Evolutionary conservation across 805 yeast species (phyloP).

Genomic region (Hermanozyma aechmeae): DNA sequence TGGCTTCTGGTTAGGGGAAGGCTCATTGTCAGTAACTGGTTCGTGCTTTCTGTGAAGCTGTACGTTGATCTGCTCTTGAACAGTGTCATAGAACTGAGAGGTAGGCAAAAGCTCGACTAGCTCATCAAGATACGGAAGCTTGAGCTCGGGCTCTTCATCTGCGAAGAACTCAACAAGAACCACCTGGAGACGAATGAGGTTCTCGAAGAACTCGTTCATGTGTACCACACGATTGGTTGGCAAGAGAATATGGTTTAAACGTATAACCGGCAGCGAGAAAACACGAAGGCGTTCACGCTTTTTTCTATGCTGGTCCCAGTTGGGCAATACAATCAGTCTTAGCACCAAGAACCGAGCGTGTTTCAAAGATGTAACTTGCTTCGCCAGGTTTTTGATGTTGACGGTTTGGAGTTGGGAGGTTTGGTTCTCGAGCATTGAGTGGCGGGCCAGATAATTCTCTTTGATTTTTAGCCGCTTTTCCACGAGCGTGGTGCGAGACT

Average conservation of each 20-base stretch:
- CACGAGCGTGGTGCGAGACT: no score
- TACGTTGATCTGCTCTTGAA: conserved; percentile 23
- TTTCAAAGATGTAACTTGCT: conserved; percentile 3
- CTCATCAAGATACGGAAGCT: conserved; percentile 12
- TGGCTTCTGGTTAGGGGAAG: no score
- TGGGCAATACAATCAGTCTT: conserved; percentile 15
- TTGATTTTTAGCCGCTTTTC: conserved; percentile 2
- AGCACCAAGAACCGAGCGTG: conserved; percentile 14
- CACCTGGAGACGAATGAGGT: conserved; percentile 10
- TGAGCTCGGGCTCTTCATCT: conserved; percentile 2
- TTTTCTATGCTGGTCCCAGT: neutral
- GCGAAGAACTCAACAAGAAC: conserved; percentile 8
- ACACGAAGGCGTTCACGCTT: conserved; percentile 7
- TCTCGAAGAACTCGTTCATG: conserved; percentile 16
- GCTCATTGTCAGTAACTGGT: neutral
- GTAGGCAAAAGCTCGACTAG: conserved; percentile 14
- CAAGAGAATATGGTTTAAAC: no score
- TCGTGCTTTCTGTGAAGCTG: neutral
- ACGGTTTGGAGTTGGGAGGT: no score
- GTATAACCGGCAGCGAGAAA: conserved; percentile 16
- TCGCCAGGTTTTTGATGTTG: neutral
- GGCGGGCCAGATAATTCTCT: neutral
- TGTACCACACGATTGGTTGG: neutral
- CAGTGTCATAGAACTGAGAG: conserved; percentile 16
- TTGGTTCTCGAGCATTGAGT: no score